Conservation (phyloP, 257 asterid species). For the Scutellaria baicalensis region DNA sequence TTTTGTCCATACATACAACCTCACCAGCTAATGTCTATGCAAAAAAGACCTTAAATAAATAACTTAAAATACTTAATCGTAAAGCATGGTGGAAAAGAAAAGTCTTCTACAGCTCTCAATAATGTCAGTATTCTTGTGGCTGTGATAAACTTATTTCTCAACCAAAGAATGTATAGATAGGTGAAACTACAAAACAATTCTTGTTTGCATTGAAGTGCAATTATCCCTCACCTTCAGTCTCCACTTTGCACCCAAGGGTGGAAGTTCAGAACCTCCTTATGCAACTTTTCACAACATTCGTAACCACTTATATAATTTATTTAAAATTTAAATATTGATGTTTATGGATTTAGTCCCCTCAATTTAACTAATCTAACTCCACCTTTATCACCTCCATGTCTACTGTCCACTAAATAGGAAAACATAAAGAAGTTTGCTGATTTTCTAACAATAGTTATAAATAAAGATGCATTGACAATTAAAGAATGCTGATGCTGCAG, state of each 20-base stretch:
- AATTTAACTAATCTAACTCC: neutral
- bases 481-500: neutral
- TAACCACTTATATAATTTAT: neutral
- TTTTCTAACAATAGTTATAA: neutral
- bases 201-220: neutral
- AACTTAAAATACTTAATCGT: neutral
- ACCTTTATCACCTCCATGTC: neutral
- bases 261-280: neutral
- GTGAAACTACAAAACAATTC: neutral
- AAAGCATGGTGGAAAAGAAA: neutral
- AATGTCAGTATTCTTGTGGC: neutral
- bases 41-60: neutral
- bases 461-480: neutral
- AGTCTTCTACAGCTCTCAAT: neutral
- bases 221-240: neutral
- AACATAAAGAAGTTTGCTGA: neutral
- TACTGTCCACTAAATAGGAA: neutral
- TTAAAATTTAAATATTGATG: neutral
- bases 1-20: neutral
- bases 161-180: neutral
- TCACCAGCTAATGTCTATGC: neutral
- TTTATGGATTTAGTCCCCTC: neutral
- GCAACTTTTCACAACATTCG: neutral
- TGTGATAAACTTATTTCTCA: neutral
- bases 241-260: neutral